phyloP scores from a whole-genome alignment of 306 rosid genomes.

The Lathyrus tuberosus region DNA sequence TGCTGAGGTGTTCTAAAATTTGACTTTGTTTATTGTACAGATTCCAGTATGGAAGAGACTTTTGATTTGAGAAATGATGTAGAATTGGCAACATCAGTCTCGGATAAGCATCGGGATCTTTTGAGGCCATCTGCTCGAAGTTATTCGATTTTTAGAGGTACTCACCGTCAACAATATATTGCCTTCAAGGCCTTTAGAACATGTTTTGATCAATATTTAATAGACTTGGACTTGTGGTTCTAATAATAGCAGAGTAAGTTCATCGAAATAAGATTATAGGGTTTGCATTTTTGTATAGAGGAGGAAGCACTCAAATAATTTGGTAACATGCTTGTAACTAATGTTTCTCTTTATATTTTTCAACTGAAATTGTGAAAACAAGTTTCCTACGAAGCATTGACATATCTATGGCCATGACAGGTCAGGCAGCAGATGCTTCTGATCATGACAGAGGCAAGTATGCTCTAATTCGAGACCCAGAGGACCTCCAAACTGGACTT shows the following conservation, averaged over 20 bases:
- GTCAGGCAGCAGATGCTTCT: conserved; percentile 56
- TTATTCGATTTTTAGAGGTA: conserved; percentile 77
- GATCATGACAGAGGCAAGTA: conserved; percentile 73
- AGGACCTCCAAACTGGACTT: conserved; percentile 71
- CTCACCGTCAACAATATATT: too few relatives aligned
- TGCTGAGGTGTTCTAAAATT: background rate
- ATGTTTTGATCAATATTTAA: too few relatives aligned
- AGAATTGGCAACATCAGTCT: conserved; percentile 62
- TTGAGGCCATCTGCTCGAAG: conserved; percentile 72
- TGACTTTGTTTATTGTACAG: conserved; percentile 51
- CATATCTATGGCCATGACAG: conserved; percentile 50
- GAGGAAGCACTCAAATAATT: too few relatives aligned
- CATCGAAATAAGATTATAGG: too few relatives aligned
- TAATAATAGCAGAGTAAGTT: too few relatives aligned
- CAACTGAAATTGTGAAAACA: conserved; percentile 18
- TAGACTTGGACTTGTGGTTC: too few relatives aligned
- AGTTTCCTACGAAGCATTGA: conserved; percentile 45
- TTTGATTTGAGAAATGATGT: conserved; percentile 53
- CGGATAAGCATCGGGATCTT: conserved; percentile 71
- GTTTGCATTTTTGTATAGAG: too few relatives aligned
- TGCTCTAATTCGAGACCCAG: conserved; percentile 65
- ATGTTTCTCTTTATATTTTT: background rate
- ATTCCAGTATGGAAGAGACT: conserved; percentile 42
- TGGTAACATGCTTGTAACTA: background rate
- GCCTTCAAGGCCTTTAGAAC: too few relatives aligned